Percentiles rank a stretch among this genome's conserved stretches.
phyloP scores from a whole-genome alignment of 2,329 filamentous ascomycete species.

The Aspergillus pseudoterreus region DNA sequence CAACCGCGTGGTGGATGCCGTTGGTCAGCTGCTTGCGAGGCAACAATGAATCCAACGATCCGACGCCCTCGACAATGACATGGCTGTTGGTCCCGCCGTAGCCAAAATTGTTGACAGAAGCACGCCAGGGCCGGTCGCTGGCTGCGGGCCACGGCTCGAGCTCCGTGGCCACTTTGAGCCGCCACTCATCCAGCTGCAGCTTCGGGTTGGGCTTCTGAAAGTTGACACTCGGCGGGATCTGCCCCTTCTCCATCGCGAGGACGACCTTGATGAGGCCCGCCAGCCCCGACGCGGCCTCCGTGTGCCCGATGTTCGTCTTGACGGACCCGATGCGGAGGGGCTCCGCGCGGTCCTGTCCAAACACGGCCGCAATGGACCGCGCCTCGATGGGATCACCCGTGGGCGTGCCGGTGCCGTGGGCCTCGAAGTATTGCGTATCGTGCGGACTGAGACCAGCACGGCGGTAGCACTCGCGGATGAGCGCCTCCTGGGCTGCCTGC shows the following conservation, averaged over 20 bases:
- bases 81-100: slow-evolving; percentile 7
- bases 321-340: slow-evolving; percentile 15
- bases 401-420: slow-evolving; percentile 54
- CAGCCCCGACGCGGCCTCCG: slow-evolving; percentile 28
- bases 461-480: slow-evolving; percentile 34
- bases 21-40: no score
- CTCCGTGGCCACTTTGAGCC: no score
- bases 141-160: no score
- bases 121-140: neutral
- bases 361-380: slow-evolving; percentile 44
- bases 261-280: slow-evolving; percentile 14
- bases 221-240: slow-evolving; percentile 15
- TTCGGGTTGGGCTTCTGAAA: slow-evolving; percentile 1
- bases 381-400: slow-evolving; percentile 56
- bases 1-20: no score
- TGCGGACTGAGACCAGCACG: slow-evolving; percentile 26
- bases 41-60: neutral
- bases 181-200: no score
- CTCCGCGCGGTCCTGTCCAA: slow-evolving; percentile 1
- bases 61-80: neutral
- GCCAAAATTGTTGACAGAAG: slow-evolving; percentile 4
- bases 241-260: slow-evolving; percentile 8
- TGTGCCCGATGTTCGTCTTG: slow-evolving; percentile 24
- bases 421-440: slow-evolving; percentile 37
- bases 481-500: slow-evolving; percentile 39